Conservation (phyloP, 2,329 filamentous ascomycete species). For the Xylariomycetidae sp. region DNA sequence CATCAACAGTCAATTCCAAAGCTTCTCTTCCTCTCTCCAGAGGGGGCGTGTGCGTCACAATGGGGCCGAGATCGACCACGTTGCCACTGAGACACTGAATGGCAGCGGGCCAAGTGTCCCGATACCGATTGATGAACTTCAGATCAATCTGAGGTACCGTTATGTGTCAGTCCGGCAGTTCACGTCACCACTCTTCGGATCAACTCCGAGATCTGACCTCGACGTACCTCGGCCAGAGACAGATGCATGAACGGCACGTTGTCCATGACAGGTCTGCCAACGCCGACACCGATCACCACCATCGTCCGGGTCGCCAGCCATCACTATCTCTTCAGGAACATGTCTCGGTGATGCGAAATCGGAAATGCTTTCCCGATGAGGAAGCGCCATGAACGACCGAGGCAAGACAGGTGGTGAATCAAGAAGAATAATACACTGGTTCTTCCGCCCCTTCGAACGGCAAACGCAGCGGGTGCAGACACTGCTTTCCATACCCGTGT, state of each 20-base stretch:
- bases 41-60: conserved; percentile 58
- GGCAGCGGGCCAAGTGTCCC: conserved; percentile 62
- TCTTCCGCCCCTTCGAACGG: conserved; percentile 50
- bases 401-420: neutral
- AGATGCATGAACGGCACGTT: conserved; percentile 63
- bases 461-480: conserved; percentile 52
- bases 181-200: conserved; percentile 5
- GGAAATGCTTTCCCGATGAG: conserved; percentile 1
- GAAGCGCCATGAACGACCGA: conserved; percentile 2
- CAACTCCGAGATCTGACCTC: neutral
- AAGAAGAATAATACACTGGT: conserved; percentile 30
- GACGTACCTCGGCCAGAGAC: conserved; percentile 50
- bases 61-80: conserved; percentile 53
- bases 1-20: conserved; percentile 45
- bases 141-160: conserved; percentile 48
- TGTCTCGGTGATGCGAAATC: conserved; percentile 8
- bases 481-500: conserved; percentile 60
- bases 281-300: conserved; percentile 61
- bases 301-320: conserved; percentile 4
- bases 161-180: too few relatives aligned
- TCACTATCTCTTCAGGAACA: conserved; percentile 1
- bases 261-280: conserved; percentile 56
- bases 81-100: conserved; percentile 55
- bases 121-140: conserved; percentile 65
- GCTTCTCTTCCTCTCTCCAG: conserved; percentile 57